Evolutionary conservation across 139 green algal species (phyloP), one percentile per base, ranked within the genome.

Genomic region (Dunaliella sp.): DNA sequence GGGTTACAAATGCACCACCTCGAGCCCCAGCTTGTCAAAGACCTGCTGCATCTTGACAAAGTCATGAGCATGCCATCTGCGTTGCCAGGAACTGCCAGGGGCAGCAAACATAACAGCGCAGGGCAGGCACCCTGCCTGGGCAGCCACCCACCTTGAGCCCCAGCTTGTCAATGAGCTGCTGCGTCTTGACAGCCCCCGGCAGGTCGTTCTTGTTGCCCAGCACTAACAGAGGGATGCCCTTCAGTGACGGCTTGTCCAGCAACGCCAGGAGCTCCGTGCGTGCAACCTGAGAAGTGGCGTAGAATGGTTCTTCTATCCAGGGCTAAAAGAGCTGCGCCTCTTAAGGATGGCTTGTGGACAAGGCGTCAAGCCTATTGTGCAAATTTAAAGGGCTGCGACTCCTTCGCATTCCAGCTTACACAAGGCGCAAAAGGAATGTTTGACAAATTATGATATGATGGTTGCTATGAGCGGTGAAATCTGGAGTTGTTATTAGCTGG

Each of bases 131-230:
- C 31, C 1, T 33, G 74, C 21, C 26, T 81, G 82, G 16, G 31
- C 57, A 86, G 31, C 35, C 22, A 81, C 90, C 33, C 77, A 95
- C 94, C 91, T 96, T 94, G 32, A 99, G 90, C 31, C 94, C 91
- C 89, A 99, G 88, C 28, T 84, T 80, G 2, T 95, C 89, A 35
- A 96, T 97, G 7, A 99, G 88, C 72, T 97, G 88, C 24, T 91
- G 84, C 21, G 92, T 94, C 0, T 78, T 86, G 77, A 98, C 83
- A 0, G 97, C 96, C 21, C 93, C 94, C 2, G 92, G 86, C 82
- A 99, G 87, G 90, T 99, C 98, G 84, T 95, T 98, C 89, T 99
- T 99, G 93, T 99, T 99, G 34, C 96, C 98, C 87, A 99, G 91
- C 84, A 99, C 96, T 65, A 99, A 93, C 88, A 99, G 82, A 22